A percentile compares a stretch with the other conserved stretches of the same genome.
Evolutionary conservation across 495 filamentous ascomycete genomes (phyloP).

Genomic region (Friedmanniomyces simplex): DNA sequence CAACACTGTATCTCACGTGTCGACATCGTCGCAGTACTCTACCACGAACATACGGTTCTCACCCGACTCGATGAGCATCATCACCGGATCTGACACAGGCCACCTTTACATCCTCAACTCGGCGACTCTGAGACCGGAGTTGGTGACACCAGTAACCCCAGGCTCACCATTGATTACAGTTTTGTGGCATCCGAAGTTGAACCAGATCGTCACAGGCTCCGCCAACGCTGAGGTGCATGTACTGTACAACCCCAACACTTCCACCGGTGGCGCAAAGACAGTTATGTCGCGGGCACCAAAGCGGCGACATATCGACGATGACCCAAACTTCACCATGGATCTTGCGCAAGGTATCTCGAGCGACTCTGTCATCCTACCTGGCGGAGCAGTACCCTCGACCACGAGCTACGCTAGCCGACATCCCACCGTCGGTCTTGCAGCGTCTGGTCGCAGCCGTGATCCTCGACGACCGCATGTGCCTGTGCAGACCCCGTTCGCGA

Average conservation of each 20-base stretch:
- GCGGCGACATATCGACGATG: conserved; percentile 87
- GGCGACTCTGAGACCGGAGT: conserved; percentile 72
- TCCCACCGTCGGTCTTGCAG: conserved; percentile 61
- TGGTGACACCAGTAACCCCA: conserved; percentile 76
- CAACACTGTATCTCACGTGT: conserved; percentile 63
- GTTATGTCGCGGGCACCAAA: conserved; percentile 92
- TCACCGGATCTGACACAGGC: conserved; percentile 80
- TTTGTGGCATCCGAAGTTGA: conserved; percentile 86
- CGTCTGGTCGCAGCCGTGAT: conserved; percentile 69
- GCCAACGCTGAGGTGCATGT: conserved; percentile 80
- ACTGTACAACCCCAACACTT: conserved; percentile 78
- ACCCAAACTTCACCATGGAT: conserved; percentile 75
- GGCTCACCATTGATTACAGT: conserved; percentile 72
- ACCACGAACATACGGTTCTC: conserved; percentile 83
- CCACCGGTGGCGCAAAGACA: conserved; percentile 67
- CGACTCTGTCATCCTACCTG: conserved; percentile 63
- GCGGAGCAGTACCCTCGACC: conserved; percentile 36
- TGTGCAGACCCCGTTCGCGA: conserved; percentile 78
- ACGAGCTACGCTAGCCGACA: conserved; percentile 54
- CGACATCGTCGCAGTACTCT: conserved; percentile 72
- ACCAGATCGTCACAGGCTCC: conserved; percentile 91
- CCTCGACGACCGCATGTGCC: conserved; percentile 74
- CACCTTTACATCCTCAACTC: conserved; percentile 89
- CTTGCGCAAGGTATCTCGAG: conserved; percentile 64
- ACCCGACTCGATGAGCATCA: conserved; percentile 65